Base-by-base conservation (phyloP, 2,329 filamentous ascomycete genomes). In the Ascochyta fabae region DNA sequence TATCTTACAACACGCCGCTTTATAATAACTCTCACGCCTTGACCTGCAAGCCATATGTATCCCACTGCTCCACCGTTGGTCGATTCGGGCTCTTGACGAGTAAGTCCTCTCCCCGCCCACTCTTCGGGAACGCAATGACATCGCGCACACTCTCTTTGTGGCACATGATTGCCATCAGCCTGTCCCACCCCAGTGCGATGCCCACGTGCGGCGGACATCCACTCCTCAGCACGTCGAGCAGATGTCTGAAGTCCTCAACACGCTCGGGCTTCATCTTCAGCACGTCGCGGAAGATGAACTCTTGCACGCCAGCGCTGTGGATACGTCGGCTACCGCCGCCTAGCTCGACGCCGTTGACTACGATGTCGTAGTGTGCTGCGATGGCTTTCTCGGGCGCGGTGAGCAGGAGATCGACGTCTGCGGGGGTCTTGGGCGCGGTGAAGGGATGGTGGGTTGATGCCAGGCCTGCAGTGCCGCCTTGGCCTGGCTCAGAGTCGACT, bases 51-150 rank as follows among this genome's bases (percentile, higher is more conserved):
- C 87, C 84, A 78, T 89, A 89, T 2, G 82, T 85, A 59, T 78
- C 73, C 67, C 87, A 73, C 56, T 84, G 82, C 58, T 84, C 83
- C 54, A 85, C 77, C 0, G 83, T 90, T 61, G 96, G 81, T 60
- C 74, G 75, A 46, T 87, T 87, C 0, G 95, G 95, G 59, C 90
- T 91, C 65, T 86, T 87, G 3, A 96, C 91, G 75, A 96, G 84
- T 53, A 86, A 76, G 77, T 99, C 95, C 70, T 96, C 90, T 0
- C 95, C 93, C 72, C 88, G 92, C 58, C 92, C 92, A 59, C 86
- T 93, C 81, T 99, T 99, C 0, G 95, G 96, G 70, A 99, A 99
- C 0, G 93, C 93, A 75, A 99, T 97, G 1, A 99, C 94, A 78
- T 99, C 94, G 56, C 91, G 82, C 3, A 99, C 89, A 1, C 89